Evolutionary conservation across 1,139 yeast species (phyloP), one percentile per base, ranked within the genome.

Genomic region (Spathaspora sp.): DNA sequence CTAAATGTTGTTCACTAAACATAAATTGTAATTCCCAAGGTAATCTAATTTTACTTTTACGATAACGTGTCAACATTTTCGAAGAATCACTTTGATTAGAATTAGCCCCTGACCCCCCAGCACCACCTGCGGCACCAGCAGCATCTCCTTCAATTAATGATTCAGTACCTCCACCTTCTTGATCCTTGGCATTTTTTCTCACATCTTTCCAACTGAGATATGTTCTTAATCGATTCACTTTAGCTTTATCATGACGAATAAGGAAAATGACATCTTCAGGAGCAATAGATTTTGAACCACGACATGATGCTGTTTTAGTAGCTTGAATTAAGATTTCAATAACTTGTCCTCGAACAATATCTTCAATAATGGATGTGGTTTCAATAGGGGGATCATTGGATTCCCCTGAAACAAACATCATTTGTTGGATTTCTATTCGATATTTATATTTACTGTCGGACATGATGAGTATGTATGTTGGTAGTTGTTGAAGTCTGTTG

Each of bases 341-440:
- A 34, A 95, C 99, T 65, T 93, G 99, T 1, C 95, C 95, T 42
- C 96, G 77, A 2, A 93, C 99, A 45, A 93, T 89, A 61, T 93
- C 99, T 62, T 93, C 99, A 39, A 93, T 89, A 47, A 93, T 67
- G 9, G 95, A 84, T 0, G 97, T 89, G 0, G 97, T 89, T 55
- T 89, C 96, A 8, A 86, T 76, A 0, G 97, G 96, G 2, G 98
- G 95, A 57, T 93, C 99, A 56, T 88, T 89, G 1, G 95, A 82
- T 65, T 93, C 98, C 1, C 99, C 99, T 50, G 87, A 80, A 49
- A 93, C 99, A 72, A 95, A 93, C 99, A 93, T 93, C 99, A 93
- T 95, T 71, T 90, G 96, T 64, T 89, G 96, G 58, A 89, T 89
- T 65, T 89, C 97, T 42, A 86, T 80, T 48, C 95, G 73, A 63